Conservation (phyloP, 1,284 basidiomycete species). For the Cutaneotrichosporon curvatum region DNA sequence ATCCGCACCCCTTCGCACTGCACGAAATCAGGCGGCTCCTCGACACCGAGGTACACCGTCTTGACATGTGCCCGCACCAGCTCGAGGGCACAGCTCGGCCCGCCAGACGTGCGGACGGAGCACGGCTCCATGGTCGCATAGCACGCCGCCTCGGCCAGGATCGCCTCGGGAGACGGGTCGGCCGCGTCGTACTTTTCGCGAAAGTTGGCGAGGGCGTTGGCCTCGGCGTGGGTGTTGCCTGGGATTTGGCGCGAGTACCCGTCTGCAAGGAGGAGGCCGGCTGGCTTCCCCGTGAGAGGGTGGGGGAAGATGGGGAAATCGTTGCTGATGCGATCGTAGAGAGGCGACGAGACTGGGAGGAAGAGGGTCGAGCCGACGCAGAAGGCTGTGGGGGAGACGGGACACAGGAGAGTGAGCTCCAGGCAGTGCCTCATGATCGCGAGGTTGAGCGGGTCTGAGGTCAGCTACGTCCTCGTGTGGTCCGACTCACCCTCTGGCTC, state of each 20-base stretch:
- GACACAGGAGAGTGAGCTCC: slow-evolving; percentile 38
- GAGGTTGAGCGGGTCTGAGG: slow-evolving; percentile 33
- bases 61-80: slow-evolving; percentile 66
- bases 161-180: slow-evolving; percentile 8
- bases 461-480: neutral
- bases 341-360: slow-evolving; percentile 46
- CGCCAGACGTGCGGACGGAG: slow-evolving; percentile 78
- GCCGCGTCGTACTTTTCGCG: slow-evolving; percentile 20
- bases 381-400: slow-evolving; percentile 65
- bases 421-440: slow-evolving; percentile 42
- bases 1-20: slow-evolving; percentile 78
- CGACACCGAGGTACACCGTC: slow-evolving; percentile 80
- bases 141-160: slow-evolving; percentile 41
- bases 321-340: slow-evolving; percentile 24
- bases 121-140: slow-evolving; percentile 99
- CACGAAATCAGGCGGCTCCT: slow-evolving; percentile 93
- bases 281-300: slow-evolving; percentile 8
- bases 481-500: slow-evolving; percentile 6
- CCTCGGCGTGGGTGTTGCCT: slow-evolving; percentile 97
- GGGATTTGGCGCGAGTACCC: slow-evolving; percentile 88
- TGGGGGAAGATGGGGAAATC: slow-evolving; percentile 28
- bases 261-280: slow-evolving; percentile 57
- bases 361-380: slow-evolving; percentile 88
- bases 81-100: slow-evolving; percentile 78
- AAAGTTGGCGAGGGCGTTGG: slow-evolving; percentile 81